Conservation (phyloP, 352 stramenopile species). For the Globisporangium paddicum region DNA sequence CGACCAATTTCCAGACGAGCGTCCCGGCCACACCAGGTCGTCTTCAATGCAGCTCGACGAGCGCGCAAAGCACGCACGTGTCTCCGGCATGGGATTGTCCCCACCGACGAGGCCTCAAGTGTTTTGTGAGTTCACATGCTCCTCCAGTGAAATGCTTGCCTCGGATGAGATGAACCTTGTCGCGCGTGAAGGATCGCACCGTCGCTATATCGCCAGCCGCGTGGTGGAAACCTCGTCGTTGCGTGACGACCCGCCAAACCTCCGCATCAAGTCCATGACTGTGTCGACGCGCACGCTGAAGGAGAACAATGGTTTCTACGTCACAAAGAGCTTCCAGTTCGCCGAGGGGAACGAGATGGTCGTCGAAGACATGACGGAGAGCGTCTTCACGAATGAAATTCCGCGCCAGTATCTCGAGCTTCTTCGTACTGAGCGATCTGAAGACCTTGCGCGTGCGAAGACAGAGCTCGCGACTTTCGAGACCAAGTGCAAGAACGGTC, state of each 20-base stretch:
- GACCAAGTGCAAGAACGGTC: conserved; percentile 54
- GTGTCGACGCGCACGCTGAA: conserved; percentile 68
- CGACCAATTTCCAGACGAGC: conserved; percentile 4
- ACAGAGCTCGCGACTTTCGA: conserved; percentile 52
- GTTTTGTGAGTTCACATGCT: conserved; percentile 80
- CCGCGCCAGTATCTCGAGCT: conserved; percentile 75
- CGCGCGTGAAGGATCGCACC: conserved; percentile 50
- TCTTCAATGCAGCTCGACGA: conserved; percentile 55
- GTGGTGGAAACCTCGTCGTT: conserved; percentile 15
- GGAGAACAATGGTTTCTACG: conserved; percentile 73
- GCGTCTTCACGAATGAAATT: conserved; percentile 75
- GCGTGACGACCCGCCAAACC: conserved; percentile 23
- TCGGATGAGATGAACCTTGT: conserved; percentile 56
- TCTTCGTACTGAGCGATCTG: conserved; percentile 41
- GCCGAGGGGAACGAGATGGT: conserved; percentile 65
- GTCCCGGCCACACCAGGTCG: conserved; percentile 17
- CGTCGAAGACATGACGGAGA: conserved; percentile 80
- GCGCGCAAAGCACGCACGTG: conserved; percentile 39
- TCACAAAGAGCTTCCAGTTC: conserved; percentile 81
- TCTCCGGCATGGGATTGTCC: conserved; percentile 56
- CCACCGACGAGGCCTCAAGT: conserved; percentile 57
- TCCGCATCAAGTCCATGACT: conserved; percentile 71
- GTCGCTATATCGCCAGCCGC: conserved; percentile 25
- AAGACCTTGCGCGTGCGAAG: conserved; percentile 50
- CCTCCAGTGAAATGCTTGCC: conserved; percentile 46